Conservation (phyloP, 208 protist genomes). For the Sergeia podlipaevii region DNA sequence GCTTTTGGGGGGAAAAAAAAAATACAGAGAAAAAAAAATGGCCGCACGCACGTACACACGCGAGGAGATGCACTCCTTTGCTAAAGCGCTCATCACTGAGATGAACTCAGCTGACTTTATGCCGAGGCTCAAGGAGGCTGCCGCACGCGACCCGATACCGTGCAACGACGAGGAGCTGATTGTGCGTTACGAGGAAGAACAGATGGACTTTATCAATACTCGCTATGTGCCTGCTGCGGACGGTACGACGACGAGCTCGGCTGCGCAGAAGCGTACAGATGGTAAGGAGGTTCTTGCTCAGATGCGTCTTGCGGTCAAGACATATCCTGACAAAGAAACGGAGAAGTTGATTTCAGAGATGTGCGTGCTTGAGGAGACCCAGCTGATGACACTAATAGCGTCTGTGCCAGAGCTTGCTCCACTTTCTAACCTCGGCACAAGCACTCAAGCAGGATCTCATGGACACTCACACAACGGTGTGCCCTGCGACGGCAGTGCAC, state of each 20-base stretch:
- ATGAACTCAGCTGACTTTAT: constrained; percentile 41
- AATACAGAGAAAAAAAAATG: too few species aligned
- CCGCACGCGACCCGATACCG: constrained; percentile 25
- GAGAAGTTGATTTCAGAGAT: constrained; percentile 56
- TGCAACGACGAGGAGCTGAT: constrained; percentile 41
- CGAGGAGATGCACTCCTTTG: constrained; percentile 44
- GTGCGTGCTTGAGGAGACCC: constrained; percentile 48
- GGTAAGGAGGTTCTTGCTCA: constrained; percentile 37
- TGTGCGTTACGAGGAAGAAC: constrained; percentile 53
- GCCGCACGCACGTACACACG: constrained; percentile 8
- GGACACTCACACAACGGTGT: constrained; percentile 5
- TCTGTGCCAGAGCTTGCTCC: constrained; percentile 31
- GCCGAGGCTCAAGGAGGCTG: constrained; percentile 21
- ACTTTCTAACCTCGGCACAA: constrained; percentile 18
- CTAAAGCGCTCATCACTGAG: constrained; percentile 33
- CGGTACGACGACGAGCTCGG: not conserved
- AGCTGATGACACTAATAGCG: constrained; percentile 35
- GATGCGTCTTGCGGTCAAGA: constrained; percentile 38
- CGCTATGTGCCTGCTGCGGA: not conserved
- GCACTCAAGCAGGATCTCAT: constrained; percentile 7
- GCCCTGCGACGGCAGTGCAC: not conserved
- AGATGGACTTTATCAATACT: constrained; percentile 41
- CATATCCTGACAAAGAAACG: constrained; percentile 57
- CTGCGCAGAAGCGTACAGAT: not conserved
- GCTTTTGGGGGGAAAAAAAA: too few species aligned